phyloP scores from a whole-genome alignment of 2,329 filamentous ascomycete genomes.

The Colletotrichum sp. region DNA sequence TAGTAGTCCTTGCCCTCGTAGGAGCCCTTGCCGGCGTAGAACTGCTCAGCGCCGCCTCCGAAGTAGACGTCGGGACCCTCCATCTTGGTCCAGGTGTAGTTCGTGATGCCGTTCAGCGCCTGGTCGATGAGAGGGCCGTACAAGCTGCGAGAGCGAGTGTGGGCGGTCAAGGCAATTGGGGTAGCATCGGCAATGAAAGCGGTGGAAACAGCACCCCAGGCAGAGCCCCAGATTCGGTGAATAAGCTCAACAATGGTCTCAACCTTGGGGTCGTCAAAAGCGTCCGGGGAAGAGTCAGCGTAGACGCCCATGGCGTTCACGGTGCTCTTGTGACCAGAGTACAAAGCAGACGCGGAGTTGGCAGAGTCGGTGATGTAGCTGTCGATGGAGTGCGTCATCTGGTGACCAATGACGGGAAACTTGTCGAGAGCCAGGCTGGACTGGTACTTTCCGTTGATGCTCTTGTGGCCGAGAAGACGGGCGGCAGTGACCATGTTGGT shows the following conservation, averaged over 20 bases:
- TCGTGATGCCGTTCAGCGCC: constrained; percentile 75
- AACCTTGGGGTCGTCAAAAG: constrained; percentile 84
- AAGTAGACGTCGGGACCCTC: constrained; percentile 81
- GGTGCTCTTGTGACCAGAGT: constrained; percentile 82
- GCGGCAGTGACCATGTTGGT: constrained; percentile 82
- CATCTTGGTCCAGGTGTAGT: constrained; percentile 82
- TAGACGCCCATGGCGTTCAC: constrained; percentile 84
- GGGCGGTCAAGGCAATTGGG: constrained; percentile 74
- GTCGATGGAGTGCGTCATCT: constrained; percentile 88
- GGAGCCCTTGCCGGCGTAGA: constrained; percentile 67
- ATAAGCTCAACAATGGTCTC: constrained; percentile 84
- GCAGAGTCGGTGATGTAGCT: constrained; percentile 86
- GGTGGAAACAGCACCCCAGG: constrained; percentile 75
- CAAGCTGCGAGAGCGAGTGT: constrained; percentile 71
- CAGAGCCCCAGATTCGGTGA: constrained; percentile 66
- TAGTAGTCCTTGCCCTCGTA: constrained; percentile 80
- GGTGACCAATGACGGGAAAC: constrained; percentile 84
- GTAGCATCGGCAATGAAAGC: constrained; percentile 83
- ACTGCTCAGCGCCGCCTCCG: constrained; percentile 83
- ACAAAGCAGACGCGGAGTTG: constrained; percentile 82
- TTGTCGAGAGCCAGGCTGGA: constrained; percentile 77
- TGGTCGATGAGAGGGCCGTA: constrained; percentile 78
- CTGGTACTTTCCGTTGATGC: constrained; percentile 84
- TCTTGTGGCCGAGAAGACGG: constrained; percentile 80
- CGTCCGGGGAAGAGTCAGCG: constrained; percentile 73